phyloP scores from a whole-genome alignment of 2,329 filamentous ascomycete species.

The Pyricularia sp. region DNA sequence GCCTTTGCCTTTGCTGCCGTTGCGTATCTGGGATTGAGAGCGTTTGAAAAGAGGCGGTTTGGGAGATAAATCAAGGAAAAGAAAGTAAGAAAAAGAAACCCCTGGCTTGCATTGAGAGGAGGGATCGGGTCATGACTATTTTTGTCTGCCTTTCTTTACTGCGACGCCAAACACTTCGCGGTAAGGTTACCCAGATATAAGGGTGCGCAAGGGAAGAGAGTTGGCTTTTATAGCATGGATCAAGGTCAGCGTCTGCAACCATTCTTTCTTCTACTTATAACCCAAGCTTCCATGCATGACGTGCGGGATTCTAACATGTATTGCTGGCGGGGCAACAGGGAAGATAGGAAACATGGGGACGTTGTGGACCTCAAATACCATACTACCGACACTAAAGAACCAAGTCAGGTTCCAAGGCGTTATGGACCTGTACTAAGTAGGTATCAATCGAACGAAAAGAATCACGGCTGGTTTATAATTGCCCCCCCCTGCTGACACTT shows the following conservation, averaged over 20 bases:
- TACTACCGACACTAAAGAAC: too few relatives aligned
- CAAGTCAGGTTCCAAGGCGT: too few relatives aligned
- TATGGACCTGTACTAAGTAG: not conserved
- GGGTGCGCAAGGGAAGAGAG: not conserved
- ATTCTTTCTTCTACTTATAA: not conserved
- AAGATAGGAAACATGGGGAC: not conserved
- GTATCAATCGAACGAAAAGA: not conserved
- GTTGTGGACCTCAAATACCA: not conserved
- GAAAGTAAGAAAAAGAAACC: not conserved
- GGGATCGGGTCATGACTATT: too few relatives aligned
- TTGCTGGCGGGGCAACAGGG: not conserved
- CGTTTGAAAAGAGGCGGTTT: constrained; percentile 25
- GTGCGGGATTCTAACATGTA: not conserved
- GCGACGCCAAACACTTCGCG: not conserved
- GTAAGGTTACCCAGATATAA: not conserved
- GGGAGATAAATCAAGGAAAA: not conserved
- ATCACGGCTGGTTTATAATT: not conserved
- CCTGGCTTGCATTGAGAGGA: not conserved
- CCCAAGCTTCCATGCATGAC: not conserved
- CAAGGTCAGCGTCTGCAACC: not conserved
- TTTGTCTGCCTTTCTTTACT: too few relatives aligned
- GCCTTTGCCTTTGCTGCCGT: constrained; percentile 35
- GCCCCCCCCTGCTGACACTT: not conserved
- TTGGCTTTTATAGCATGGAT: not conserved
- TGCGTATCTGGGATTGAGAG: constrained; percentile 40